Percentiles rank a stretch among this genome's conserved stretches.
phyloP scores from a whole-genome alignment of 306 rosid genomes.

The Fragaria nilgerrensis region DNA sequence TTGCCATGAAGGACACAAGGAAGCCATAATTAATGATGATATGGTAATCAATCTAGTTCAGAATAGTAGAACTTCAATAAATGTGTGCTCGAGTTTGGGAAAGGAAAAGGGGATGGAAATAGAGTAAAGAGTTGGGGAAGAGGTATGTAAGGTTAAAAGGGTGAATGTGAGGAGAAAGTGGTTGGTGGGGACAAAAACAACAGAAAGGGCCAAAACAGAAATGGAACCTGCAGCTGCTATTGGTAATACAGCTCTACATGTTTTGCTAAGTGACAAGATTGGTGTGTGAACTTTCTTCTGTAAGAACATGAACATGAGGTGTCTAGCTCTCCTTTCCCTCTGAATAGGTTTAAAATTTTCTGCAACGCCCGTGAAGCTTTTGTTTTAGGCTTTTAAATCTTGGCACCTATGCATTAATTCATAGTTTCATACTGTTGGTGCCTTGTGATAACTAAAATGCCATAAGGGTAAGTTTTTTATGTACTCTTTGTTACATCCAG shows the following conservation, averaged over 20 bases:
- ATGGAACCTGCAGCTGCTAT: slow-evolving; percentile 1
- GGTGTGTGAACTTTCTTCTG: slow-evolving; percentile 18
- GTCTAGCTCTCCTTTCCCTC: slow-evolving; percentile 13
- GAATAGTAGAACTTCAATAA: slow-evolving; percentile 17
- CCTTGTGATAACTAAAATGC: background rate
- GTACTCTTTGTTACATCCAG: background rate
- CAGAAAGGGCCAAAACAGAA: slow-evolving; percentile 15
- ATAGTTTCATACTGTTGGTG: background rate
- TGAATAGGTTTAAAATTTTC: background rate
- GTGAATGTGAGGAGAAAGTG: slow-evolving; percentile 15
- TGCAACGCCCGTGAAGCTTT: slow-evolving; percentile 20
- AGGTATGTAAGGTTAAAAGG: slow-evolving; percentile 15
- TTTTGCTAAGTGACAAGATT: slow-evolving; percentile 27
- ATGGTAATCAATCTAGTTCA: slow-evolving; percentile 14
- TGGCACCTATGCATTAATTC: background rate
- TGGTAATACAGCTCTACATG: slow-evolving; percentile 28
- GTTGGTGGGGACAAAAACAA: slow-evolving; percentile 27
- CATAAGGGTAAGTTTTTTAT: background rate
- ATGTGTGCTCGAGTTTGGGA: slow-evolving; percentile 8
- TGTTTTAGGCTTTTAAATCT: slow-evolving; percentile 6
- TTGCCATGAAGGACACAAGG: slow-evolving; percentile 25
- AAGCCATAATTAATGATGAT: slow-evolving; percentile 39
- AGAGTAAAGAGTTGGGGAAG: background rate
- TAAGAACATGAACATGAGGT: slow-evolving; percentile 19
- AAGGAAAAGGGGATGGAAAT: background rate